These are phyloP conservation scores for Candida schatavii DNA, from an alignment of 805 yeast species.

Conservation along the genomic window DNA sequence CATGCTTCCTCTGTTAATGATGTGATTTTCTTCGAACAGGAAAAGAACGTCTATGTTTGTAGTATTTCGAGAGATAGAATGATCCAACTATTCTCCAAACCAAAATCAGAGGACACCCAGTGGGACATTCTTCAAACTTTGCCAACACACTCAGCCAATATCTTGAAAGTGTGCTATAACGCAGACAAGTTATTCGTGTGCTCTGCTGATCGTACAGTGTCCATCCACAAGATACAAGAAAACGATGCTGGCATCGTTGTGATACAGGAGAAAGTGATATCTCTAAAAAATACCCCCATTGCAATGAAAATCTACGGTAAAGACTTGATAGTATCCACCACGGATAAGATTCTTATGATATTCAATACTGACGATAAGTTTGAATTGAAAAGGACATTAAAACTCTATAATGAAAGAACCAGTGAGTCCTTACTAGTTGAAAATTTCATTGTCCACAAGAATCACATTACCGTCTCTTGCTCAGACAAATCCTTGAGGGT, in stretches of 20 bases:
- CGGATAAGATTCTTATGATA: slow-evolving; percentile 46
- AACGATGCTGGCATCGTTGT: slow-evolving; percentile 19
- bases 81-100: slow-evolving; percentile 49
- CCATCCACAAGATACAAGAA: slow-evolving; percentile 44
- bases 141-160: slow-evolving; percentile 55
- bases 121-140: slow-evolving; percentile 63
- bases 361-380: slow-evolving; percentile 30
- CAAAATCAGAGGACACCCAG: slow-evolving; percentile 4
- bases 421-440: slow-evolving; percentile 47
- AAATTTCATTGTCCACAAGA: slow-evolving; percentile 31
- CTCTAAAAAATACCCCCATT: slow-evolving; percentile 51
- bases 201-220: slow-evolving; percentile 60
- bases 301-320: slow-evolving; percentile 33
- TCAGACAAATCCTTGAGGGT: slow-evolving; percentile 58
- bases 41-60: slow-evolving; percentile 28
- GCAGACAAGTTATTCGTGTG: slow-evolving; percentile 44
- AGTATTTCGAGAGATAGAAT: slow-evolving; percentile 62
- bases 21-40: slow-evolving; percentile 32
- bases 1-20: slow-evolving; percentile 55
- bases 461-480: slow-evolving; percentile 40
- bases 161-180: slow-evolving; percentile 34
- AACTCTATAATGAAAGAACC: slow-evolving; percentile 35
- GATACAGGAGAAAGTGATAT: slow-evolving; percentile 43
- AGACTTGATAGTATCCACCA: slow-evolving; percentile 50
- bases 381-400: slow-evolving; percentile 38